Conservation (phyloP, 169 alveolate genomes). For the Theileria orientalis region DNA sequence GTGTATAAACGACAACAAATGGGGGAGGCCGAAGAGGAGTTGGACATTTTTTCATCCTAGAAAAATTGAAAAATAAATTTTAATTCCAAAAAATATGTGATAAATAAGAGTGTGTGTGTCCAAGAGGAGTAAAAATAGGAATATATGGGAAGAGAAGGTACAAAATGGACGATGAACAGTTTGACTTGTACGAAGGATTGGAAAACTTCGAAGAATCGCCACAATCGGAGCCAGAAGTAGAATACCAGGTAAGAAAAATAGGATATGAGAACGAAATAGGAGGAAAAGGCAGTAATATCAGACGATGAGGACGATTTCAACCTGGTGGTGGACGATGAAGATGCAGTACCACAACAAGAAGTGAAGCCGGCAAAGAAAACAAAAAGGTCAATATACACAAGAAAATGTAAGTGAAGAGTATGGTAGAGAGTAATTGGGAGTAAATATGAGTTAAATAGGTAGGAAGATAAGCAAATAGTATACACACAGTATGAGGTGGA, state of each 20-base stretch:
- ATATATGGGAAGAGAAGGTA: not conserved
- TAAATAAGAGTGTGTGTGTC: not conserved
- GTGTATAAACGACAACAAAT: slow-evolving; percentile 42
- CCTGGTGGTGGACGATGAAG: slow-evolving; percentile 33
- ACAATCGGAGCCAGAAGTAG: not conserved
- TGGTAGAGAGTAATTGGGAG: too few species aligned
- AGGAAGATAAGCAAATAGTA: too few species aligned
- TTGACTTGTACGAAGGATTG: slow-evolving; percentile 66
- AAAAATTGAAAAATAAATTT: slow-evolving; percentile 9
- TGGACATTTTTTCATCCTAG: slow-evolving; percentile 37
- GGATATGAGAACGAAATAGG: not conserved
- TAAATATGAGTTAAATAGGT: too few species aligned
- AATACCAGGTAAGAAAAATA: not conserved
- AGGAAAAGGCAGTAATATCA: not conserved
- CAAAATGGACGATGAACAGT: slow-evolving; percentile 13
- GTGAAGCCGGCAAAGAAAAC: not conserved
- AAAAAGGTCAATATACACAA: slow-evolving; percentile 1
- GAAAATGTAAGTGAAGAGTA: slow-evolving; percentile 30
- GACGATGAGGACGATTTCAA: slow-evolving; percentile 16
- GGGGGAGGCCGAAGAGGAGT: slow-evolving; percentile 39
- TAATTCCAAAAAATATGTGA: not conserved
- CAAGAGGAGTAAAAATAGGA: not conserved
- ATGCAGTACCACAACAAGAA: slow-evolving; percentile 5
- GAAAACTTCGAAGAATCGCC: slow-evolving; percentile 39
- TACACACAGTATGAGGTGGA: too few species aligned